Conservation (phyloP, 2,329 filamentous ascomycete genomes). For the Juglanconis oblonga region DNA sequence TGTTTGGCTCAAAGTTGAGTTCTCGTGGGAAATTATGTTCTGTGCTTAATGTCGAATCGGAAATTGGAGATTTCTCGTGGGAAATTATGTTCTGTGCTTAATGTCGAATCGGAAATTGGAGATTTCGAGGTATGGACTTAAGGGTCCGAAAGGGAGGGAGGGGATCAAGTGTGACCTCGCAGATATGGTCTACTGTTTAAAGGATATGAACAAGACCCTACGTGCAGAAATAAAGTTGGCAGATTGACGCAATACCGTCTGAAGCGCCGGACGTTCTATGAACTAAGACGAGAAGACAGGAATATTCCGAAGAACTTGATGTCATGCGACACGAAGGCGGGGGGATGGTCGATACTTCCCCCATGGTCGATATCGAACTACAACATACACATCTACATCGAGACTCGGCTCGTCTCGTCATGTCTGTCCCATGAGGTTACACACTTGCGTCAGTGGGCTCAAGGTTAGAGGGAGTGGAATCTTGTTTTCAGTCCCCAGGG, state of each 20-base stretch:
- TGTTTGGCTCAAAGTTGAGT: not conserved
- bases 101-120: too few relatives aligned
- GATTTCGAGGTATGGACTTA: not conserved
- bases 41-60: too few relatives aligned
- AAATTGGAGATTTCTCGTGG: too few relatives aligned
- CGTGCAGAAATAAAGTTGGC: constrained; percentile 17
- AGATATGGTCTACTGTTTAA: constrained; percentile 17
- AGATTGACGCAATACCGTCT: constrained; percentile 18
- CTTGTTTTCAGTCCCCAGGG: constrained; percentile 13
- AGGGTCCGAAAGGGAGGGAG: not conserved
- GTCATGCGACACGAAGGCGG: not conserved
- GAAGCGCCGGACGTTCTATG: not conserved
- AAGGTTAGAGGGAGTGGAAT: constrained; percentile 5
- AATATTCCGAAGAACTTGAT: constrained; percentile 7
- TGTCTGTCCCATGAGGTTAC: not conserved
- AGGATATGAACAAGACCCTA: constrained; percentile 11
- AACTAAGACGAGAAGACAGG: not conserved
- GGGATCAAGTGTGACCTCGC: constrained; percentile 7
- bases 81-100: too few relatives aligned
- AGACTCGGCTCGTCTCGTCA: not conserved
- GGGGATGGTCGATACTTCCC: not conserved
- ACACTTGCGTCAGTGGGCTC: constrained; percentile 16
- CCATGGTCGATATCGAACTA: constrained; percentile 2
- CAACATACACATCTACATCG: not conserved
- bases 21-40: too few relatives aligned